Base-by-base conservation (phyloP, 768 basidiomycete genomes). In the Kwoniella sp. region DNA sequence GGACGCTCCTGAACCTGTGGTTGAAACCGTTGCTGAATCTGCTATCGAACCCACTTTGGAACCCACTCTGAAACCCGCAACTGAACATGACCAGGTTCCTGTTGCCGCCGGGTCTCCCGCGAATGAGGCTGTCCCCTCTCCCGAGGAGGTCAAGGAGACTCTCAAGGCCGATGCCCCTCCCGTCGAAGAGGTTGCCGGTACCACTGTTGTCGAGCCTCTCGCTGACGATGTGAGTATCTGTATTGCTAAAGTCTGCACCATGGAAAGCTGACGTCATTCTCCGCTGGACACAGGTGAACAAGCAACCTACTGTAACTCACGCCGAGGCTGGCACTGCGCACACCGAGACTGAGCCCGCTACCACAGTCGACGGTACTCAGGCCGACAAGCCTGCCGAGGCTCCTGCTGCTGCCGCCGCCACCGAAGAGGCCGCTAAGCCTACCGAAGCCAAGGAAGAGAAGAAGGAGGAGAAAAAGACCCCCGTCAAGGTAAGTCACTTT, bases 111-210 rank as follows among this genome's bases (percentile, higher is more conserved):
- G 83, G 55, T 73, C 74, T 55, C 74, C 81, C 55, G 78, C 80
- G 58, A 73, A 79, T 53, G 77, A 80, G 36, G 52, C 81, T 46
- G 80, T 82, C 64, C 76, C 71, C 36, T 81, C 81, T 71, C 78
- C 80, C 36, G 83, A 83, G 74, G 76, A 82, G 54, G 83, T 60
- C 48, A 66, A 72, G 57, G 71, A 76, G 40, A 62, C 69, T 29
- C 58, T 68, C 29, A 60, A 58, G 46, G 33, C 64, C 26, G 70
- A 50, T 12, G 68, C 65, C 25, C 67, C 68, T 26, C 58, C 58
- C 19, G 37, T 67, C 2, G 72, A 67, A 48, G 63, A 67, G 1
- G 66, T 58, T 21, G 65, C 58, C 36, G 64, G 62, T 25, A 64
- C 67, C 22, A 60, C 63, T 26, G 48, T 61, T 19, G 63, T 64